These are phyloP conservation scores for Boletus sensibilis DNA, from an alignment of 768 basidiomycete species.

Conservation along the genomic window DNA sequence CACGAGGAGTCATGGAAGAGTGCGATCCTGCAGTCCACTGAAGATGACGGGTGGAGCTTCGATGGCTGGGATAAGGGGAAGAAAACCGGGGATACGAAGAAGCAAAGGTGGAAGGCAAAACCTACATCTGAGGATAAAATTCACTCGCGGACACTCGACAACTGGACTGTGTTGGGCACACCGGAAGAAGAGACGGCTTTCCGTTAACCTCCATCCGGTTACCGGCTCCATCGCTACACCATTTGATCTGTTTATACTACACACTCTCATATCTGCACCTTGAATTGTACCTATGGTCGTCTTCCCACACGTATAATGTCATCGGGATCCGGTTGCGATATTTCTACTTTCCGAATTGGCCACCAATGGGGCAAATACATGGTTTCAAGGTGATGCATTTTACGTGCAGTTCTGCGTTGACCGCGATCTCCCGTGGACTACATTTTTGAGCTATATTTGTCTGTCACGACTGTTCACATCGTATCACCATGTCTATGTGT, in stretches of 20 bases:
- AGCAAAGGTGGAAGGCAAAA: neutral
- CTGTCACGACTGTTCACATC: neutral
- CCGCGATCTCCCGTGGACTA: neutral
- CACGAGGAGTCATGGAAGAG: conserved; percentile 46
- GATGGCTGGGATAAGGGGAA: conserved; percentile 40
- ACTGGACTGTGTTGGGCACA: neutral
- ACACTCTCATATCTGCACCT: neutral
- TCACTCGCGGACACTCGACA: neutral
- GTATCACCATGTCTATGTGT: neutral
- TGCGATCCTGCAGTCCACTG: conserved; percentile 26
- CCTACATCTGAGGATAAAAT: neutral
- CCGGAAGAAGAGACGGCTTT: conserved; percentile 3
- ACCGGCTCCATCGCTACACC: neutral
- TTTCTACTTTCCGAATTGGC: neutral
- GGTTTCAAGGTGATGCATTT: neutral
- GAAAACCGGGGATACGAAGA: neutral
- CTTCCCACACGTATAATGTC: neutral
- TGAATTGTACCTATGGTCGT: neutral
- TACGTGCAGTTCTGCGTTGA: neutral
- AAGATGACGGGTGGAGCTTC: conserved; percentile 48
- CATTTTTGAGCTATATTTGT: neutral
- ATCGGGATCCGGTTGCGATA: neutral
- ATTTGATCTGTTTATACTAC: neutral
- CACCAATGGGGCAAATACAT: neutral
- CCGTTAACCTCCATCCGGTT: neutral